Base-by-base conservation (phyloP, 257 asterid genomes). In the Linderniella brevidens region DNA sequence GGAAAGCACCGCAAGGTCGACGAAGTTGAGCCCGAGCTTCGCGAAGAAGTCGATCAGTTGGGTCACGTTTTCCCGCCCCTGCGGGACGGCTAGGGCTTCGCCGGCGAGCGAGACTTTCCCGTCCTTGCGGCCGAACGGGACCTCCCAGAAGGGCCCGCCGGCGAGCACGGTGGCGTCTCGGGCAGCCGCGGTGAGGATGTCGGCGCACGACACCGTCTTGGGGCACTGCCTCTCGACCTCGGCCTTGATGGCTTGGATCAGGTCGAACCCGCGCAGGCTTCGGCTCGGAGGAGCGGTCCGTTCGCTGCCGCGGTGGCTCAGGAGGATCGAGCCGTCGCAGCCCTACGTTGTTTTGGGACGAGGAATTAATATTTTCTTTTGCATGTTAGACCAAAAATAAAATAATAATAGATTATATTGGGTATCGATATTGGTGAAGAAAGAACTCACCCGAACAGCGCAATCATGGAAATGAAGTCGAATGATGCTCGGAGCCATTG, bases 401-500 rank as follows among this genome's bases (percentile, higher is more conserved):
- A n/a, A n/a, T n/a, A n/a, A n/a, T n/a, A n/a, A n/a, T n/a, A n/a
- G n/a, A n/a, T n/a, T n/a, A n/a, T n/a, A n/a, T n/a, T n/a, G n/a
- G n/a, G n/a, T n/a, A n/a, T n/a, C n/a, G n/a, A n/a, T n/a, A n/a
- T n/a, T n/a, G n/a, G n/a, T n/a, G n/a, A 0, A 9, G 6, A 8
- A 42, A 9, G 17, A 4, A 46, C 68, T n/a, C 64, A 78, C 83
- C 37, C 84, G 59, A 8, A 75, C 60, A 17, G 68, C 14, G 52
- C 84, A 75, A 36, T 78, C 90, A 43, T 64, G 84, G 69, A 67
- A 78, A 54, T 78, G 84, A 12, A 78, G 70, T 60, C 92, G 86
- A 19, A 82, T 75, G 62, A 86, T 64, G 55, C 75, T 63, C 3
- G 96, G 66, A 48, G 92, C 96, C 57, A 86, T 36, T 0, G 92